These are phyloP conservation scores for Phylloporus sp. DNA, from an alignment of 1,284 basidiomycete genomes.

Conservation along the genomic window DNA sequence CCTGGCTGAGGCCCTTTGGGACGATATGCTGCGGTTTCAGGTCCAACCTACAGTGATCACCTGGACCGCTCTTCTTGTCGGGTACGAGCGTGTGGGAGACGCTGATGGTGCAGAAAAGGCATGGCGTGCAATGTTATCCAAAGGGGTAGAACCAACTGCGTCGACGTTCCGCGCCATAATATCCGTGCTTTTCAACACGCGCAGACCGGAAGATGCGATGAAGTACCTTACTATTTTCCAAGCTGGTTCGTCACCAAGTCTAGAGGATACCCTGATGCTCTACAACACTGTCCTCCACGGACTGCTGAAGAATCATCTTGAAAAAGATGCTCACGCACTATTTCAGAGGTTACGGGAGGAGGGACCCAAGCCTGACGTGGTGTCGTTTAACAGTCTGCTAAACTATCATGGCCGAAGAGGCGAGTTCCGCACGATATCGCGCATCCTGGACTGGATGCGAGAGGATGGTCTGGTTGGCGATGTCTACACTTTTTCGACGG, in stretches of 20 bases:
- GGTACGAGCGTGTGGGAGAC: slow-evolving; percentile 58
- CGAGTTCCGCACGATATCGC: slow-evolving; percentile 67
- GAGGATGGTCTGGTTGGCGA: slow-evolving; percentile 68
- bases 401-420: slow-evolving; percentile 66
- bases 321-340: slow-evolving; percentile 54
- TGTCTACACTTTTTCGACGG: slow-evolving; percentile 81
- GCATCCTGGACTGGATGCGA: slow-evolving; percentile 63
- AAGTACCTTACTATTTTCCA: slow-evolving; percentile 52
- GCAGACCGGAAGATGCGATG: slow-evolving; percentile 55
- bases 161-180: slow-evolving; percentile 71
- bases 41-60: slow-evolving; percentile 57
- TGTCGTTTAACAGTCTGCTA: slow-evolving; percentile 83
- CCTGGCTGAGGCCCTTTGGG: slow-evolving; percentile 68
- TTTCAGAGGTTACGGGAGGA: slow-evolving; percentile 55
- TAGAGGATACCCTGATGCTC: slow-evolving; percentile 48
- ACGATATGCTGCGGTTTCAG: slow-evolving; percentile 61
- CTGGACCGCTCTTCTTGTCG: slow-evolving; percentile 74
- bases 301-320: slow-evolving; percentile 55
- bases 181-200: slow-evolving; percentile 57
- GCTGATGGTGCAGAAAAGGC: slow-evolving; percentile 56
- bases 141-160: slow-evolving; percentile 60
- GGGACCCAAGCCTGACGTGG: slow-evolving; percentile 71
- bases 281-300: slow-evolving; percentile 74
- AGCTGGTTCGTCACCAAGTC: slow-evolving; percentile 24
- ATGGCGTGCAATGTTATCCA: slow-evolving; percentile 67